Evolutionary conservation across 1,284 basidiomycete species (phyloP), one percentile per base, ranked within the genome.

Genomic region (Ganoderma leucocontextum): DNA sequence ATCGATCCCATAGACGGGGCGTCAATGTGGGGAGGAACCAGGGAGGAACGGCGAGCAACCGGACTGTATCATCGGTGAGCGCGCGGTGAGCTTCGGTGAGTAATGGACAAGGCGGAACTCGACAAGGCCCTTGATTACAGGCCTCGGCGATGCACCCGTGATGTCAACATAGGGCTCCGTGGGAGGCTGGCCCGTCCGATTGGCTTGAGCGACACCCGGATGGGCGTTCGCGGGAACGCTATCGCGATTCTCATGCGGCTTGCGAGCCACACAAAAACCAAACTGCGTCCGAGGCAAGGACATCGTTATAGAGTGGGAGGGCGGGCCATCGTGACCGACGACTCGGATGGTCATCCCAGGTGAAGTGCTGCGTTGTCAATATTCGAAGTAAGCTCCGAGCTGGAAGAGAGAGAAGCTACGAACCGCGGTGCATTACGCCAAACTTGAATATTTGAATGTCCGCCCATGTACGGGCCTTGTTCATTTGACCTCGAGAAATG

Each of bases 1-100:
- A 75, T 73, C 67, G 72, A 71, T 72, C 47, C 58, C 58, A 60
- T 59, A 62, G 66, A 67, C 69, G 62, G 59, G 49, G 66, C 62
- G 63, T 60, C 49, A 52, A 42, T 35, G 60, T 53, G 41, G 52
- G 59, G 60, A 64, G 62, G 52, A 41, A 62, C 66, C 47, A 36
- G 52, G 59, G 60, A 64, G 62, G 52, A 41, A 62, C 66, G 60
- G 60, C 64, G 55, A 63, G 58, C 64, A 63, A 58, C 65, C 58
- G 62, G 62, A 38, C 44, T 33, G 22, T 22, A 58, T 38, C 47
- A 25, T 52, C 47, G 47, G 47, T 55, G 53, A 55, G 15, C 33
- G 61, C 22, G 25, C 47, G 47, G 47, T 55, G 53, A 55, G 15
- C 33, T 63, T 33, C 63, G 49, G 65, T 57, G 61, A 63, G 66